phyloP scores from a whole-genome alignment of 495 filamentous ascomycete species.

The Ascodesmis nigricans region DNA sequence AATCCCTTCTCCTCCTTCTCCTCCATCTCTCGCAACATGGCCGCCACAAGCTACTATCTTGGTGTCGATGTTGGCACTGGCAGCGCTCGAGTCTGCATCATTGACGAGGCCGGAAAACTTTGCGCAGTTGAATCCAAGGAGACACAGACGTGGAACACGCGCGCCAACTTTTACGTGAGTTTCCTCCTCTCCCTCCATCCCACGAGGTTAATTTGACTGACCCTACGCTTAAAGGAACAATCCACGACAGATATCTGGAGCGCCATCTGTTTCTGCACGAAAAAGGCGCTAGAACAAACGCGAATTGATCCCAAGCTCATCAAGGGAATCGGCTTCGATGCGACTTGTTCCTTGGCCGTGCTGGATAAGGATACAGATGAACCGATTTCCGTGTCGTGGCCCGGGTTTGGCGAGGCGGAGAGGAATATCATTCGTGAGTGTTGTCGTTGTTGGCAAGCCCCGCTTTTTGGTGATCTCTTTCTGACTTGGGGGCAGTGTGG shows the following conservation, averaged over 20 bases:
- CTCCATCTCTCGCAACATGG: background rate
- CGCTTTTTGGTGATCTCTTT: background rate
- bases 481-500: slow-evolving; percentile 13
- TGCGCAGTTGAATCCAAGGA: slow-evolving; percentile 74
- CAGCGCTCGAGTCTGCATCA: slow-evolving; percentile 83
- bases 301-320: slow-evolving; percentile 49
- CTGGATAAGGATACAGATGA: slow-evolving; percentile 75
- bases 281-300: slow-evolving; percentile 53
- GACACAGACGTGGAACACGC: slow-evolving; percentile 87
- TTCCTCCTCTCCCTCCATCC: slow-evolving; percentile 5
- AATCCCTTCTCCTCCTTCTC: too few species aligned
- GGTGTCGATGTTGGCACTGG: slow-evolving; percentile 94
- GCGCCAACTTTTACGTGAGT: slow-evolving; percentile 64
- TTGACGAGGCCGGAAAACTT: slow-evolving; percentile 76
- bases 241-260: slow-evolving; percentile 91
- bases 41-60: slow-evolving; percentile 36
- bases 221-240: too few species aligned
- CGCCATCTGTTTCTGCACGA: slow-evolving; percentile 64
- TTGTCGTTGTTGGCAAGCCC: background rate
- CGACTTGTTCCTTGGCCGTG: slow-evolving; percentile 84
- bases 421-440: slow-evolving; percentile 21
- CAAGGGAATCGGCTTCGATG: slow-evolving; percentile 84
- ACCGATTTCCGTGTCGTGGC: slow-evolving; percentile 70
- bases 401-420: slow-evolving; percentile 38
- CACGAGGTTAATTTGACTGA: slow-evolving; percentile 2